Base-by-base conservation (phyloP, 2,329 filamentous ascomycete species). In the Ophiostoma sp. region DNA sequence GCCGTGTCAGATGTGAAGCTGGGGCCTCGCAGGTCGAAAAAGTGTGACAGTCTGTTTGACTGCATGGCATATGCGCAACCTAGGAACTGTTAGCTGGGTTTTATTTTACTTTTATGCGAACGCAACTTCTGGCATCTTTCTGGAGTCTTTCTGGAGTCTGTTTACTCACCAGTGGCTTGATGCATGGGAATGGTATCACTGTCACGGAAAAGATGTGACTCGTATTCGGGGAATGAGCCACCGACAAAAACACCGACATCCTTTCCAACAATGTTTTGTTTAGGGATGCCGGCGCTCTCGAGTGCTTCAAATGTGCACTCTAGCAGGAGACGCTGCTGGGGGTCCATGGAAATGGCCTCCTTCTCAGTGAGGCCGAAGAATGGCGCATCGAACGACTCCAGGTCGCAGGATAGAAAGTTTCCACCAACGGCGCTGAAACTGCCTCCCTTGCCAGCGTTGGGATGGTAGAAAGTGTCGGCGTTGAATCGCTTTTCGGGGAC, bases 261-360 rank as follows among this genome's bases (percentile, higher is more conserved):
- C 71, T 82, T 81, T 5, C 86, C 86, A 1, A 85, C 81, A 50
- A 87, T 82, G 8, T 78, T 76, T 36, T 86, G 83, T 76, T 84
- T 85, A 8, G 85, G 82, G 22, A 87, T 81, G 9, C 86, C 86
- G 1, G 85, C 86, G 72, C 84, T 86, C 76, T 88, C 87, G 11
- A 88, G 79, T 0, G 86, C 85, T 77, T 89, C 87, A 74, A 86
- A 88, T 0, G 85, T 84, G 74, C 84, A 86, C 77, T 89, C 86
- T 1, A 88, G 80, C 8, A 87, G 80, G 25, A 87, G 80, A 1
- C 87, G 82, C 73, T 88, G 86, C 74, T 88, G 86, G 0, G 87
- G 87, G 68, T 89, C 87, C 84, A 88, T 86, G 0, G 85, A 84
- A 66, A 81, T 81, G 36, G 84, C 86, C 77, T 87, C 74, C 75